phyloP scores from a whole-genome alignment of 2,329 filamentous ascomycete species.

The Ambrosiella beaveri region DNA sequence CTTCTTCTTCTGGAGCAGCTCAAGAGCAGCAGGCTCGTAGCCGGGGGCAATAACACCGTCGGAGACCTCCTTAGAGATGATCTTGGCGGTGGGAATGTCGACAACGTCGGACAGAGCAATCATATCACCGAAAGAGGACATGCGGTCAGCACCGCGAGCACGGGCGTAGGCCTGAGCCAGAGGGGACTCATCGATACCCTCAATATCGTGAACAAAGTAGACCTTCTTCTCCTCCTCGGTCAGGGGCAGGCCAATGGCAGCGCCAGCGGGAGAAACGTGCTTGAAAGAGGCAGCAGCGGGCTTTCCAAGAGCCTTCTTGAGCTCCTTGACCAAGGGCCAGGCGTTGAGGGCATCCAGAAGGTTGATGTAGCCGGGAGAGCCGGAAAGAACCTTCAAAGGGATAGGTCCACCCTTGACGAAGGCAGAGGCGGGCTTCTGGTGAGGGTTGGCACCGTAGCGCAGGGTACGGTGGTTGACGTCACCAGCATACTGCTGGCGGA shows the following conservation, averaged over 20 bases:
- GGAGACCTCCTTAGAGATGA: slow-evolving; percentile 94
- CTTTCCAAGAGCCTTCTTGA: slow-evolving; percentile 71
- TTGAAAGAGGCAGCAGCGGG: slow-evolving; percentile 96
- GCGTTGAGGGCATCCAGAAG: slow-evolving; percentile 89
- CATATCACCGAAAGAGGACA: slow-evolving; percentile 96
- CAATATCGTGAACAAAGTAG: slow-evolving; percentile 95
- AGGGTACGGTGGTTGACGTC: slow-evolving; percentile 70
- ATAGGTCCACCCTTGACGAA: slow-evolving; percentile 56
- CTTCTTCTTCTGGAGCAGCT: slow-evolving; percentile 95
- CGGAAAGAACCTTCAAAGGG: slow-evolving; percentile 87
- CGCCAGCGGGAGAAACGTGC: slow-evolving; percentile 93
- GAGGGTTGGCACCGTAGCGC: slow-evolving; percentile 91
- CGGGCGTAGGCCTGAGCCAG: slow-evolving; percentile 92
- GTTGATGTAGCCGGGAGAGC: slow-evolving; percentile 92
- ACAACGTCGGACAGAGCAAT: slow-evolving; percentile 85
- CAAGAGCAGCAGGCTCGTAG: slow-evolving; percentile 70
- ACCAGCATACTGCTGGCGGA: slow-evolving; percentile 86
- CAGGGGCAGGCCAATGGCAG: slow-evolving; percentile 79
- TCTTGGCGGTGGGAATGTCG: slow-evolving; percentile 84
- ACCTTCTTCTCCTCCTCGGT: slow-evolving; percentile 83
- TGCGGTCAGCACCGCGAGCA: slow-evolving; percentile 87
- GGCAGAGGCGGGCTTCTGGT: slow-evolving; percentile 90
- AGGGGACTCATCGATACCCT: slow-evolving; percentile 66
- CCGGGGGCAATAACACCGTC: slow-evolving; percentile 89
- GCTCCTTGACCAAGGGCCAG: slow-evolving; percentile 92